Evolutionary conservation across 202 grass and related monocot genomes (phyloP), one percentile per base, ranked within the genome.

Genomic region (Panicum virgatum): DNA sequence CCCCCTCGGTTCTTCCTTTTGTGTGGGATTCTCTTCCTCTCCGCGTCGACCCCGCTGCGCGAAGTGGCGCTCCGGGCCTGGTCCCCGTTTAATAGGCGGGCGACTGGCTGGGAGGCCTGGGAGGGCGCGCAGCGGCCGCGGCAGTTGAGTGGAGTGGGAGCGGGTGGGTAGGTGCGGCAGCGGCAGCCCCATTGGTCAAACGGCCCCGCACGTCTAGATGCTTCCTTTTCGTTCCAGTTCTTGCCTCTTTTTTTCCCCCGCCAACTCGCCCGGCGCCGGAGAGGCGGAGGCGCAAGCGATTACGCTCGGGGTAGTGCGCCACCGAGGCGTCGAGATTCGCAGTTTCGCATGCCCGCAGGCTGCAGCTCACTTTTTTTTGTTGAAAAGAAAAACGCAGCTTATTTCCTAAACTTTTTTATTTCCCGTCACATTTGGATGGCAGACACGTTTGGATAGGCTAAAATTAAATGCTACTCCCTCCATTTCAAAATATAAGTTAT

Each of bases 31-130:
- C 5, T 13, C 43, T 22, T 11, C 11, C 44, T 20, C 43, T 22
- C 42, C 11, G 20, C 30, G 46, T 22, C 29, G 69, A 71, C 16
- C 7, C 52, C 9, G 0, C 16, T 60, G 2, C 12, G 68, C 36
- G 1, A 18, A 56, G 16, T 12, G 10, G 18, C 14, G 20, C 15
- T 34, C 14, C 4, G 80, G n/a, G 23, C 13, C 25, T 30, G 69
- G 62, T 3, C 9, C 75, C 32, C 32, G 22, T 70, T 88, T 71
- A 89, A 85, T 71, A 89, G 87, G n/a, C 47, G 20, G 22, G n/a
- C 22, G 9, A n/a, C 4, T 0, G 50, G 52, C 23, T 25, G 78
- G 29, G n/a, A 7, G 12, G 43, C n/a, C n/a, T n/a, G n/a, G n/a
- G n/a, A n/a, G n/a, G n/a, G n/a, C n/a, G 13, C 0, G 37, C 25